A percentile compares a stretch with the other conserved stretches of the same genome.
phyloP scores from a whole-genome alignment of 106 monocot species.

The Allium fistulosum region DNA sequence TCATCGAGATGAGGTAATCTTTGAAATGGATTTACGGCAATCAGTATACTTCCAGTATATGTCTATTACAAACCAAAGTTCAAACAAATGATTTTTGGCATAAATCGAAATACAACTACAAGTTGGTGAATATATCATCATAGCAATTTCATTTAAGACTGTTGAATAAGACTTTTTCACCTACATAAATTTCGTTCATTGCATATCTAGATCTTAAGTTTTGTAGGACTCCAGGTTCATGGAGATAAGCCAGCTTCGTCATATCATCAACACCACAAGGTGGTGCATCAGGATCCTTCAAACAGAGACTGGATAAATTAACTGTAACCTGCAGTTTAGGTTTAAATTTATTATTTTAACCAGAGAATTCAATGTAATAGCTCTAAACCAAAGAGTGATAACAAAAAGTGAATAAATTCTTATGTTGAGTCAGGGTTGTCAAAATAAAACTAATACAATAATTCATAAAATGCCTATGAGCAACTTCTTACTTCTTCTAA shows the following conservation, averaged over 20 bases:
- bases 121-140: no score
- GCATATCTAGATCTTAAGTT: conserved; percentile 22
- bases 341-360: conserved; percentile 1
- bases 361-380: neutral
- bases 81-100: no score
- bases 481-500: neutral
- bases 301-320: conserved; percentile 15
- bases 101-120: no score
- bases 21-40: conserved; percentile 26
- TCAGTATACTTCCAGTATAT: conserved; percentile 31
- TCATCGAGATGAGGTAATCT: conserved; percentile 26
- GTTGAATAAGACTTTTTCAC: conserved; percentile 62
- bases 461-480: neutral
- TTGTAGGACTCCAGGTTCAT: conserved; percentile 28
- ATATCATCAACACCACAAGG: conserved; percentile 28
- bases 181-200: conserved; percentile 27
- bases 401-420: no score
- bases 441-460: neutral
- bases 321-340: conserved; percentile 13
- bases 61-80: conserved; percentile 4
- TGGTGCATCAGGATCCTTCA: conserved; percentile 23
- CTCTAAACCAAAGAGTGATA: neutral
- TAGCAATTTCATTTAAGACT: conserved; percentile 19
- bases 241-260: conserved; percentile 28
- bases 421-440: no score